Evolutionary conservation across 345 rosid genomes (phyloP).

Genomic region (Syzygium aromaticum): DNA sequence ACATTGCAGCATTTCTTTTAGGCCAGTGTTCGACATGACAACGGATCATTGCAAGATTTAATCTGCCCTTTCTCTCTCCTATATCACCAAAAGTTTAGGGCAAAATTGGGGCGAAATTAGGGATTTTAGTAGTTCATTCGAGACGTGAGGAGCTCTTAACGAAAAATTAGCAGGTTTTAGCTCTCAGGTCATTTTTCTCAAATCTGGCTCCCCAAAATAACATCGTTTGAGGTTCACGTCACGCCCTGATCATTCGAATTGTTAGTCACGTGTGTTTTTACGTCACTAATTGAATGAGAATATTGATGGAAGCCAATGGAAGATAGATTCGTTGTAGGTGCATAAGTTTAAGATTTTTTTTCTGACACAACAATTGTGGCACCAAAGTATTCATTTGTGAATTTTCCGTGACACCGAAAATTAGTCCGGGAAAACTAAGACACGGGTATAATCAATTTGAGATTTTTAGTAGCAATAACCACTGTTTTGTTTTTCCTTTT

Average conservation of each 20-base stretch:
- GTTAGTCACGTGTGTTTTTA: not conserved
- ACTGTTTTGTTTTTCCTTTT: no score
- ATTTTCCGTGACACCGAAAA: not conserved
- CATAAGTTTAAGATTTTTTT: not conserved
- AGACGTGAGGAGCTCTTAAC: not conserved
- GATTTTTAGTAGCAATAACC: no score
- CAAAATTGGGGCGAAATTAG: not conserved
- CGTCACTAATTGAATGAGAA: not conserved
- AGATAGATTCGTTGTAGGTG: not conserved
- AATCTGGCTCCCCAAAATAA: not conserved
- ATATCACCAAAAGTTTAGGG: not conserved
- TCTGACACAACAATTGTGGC: rapidly evolving
- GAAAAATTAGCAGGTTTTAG: not conserved
- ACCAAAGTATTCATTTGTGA: not conserved
- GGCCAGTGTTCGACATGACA: not conserved
- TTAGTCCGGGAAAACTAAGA: not conserved
- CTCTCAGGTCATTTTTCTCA: not conserved
- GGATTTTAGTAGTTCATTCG: not conserved
- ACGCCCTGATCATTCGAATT: rapidly evolving
- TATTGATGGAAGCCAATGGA: no score
- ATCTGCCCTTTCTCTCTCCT: not conserved
- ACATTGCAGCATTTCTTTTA: not conserved
- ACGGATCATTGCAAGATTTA: not conserved
- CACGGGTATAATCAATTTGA: not conserved
- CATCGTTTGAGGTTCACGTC: not conserved